phyloP scores from a whole-genome alignment of 2,329 filamentous ascomycete genomes.

The Aspergillus novoparasiticus region DNA sequence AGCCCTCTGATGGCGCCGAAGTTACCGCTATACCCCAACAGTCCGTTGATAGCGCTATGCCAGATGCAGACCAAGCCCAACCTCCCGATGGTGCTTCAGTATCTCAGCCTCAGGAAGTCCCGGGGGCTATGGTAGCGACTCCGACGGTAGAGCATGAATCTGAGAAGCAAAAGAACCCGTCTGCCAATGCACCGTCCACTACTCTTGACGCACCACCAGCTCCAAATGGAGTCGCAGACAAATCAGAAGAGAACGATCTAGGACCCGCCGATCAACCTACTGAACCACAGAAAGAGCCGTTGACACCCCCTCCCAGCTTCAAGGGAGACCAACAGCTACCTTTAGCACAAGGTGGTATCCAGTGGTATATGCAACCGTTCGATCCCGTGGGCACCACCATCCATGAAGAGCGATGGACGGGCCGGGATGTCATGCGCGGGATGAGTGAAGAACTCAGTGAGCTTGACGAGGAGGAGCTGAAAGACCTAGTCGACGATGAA shows the following conservation, averaged over 20 bases:
- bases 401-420: conserved; percentile 72
- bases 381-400: conserved; percentile 79
- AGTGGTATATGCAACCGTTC: conserved; percentile 85
- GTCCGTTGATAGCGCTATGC: conserved; percentile 13
- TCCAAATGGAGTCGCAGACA: conserved; percentile 33
- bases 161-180: conserved; percentile 20
- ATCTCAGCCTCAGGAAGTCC: conserved; percentile 4
- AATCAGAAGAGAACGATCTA: conserved; percentile 23
- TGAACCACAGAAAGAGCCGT: conserved; percentile 28
- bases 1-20: conserved; percentile 29
- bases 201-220: conserved; percentile 27
- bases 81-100: conserved; percentile 13
- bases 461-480: conserved; percentile 86
- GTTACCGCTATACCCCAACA: conserved; percentile 11
- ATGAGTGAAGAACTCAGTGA: conserved; percentile 90
- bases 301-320: conserved; percentile 45
- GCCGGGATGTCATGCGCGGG: conserved; percentile 68
- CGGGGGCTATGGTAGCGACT: conserved; percentile 6
- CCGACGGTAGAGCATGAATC: conserved; percentile 13
- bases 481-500: conserved; percentile 64
- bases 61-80: conserved; percentile 16
- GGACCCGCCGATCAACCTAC: conserved; percentile 52
- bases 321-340: conserved; percentile 49
- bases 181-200: conserved; percentile 39
- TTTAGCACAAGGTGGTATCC: conserved; percentile 73